Base-by-base conservation (phyloP, 345 rosid species). In the Bruguiera parviflora region DNA sequence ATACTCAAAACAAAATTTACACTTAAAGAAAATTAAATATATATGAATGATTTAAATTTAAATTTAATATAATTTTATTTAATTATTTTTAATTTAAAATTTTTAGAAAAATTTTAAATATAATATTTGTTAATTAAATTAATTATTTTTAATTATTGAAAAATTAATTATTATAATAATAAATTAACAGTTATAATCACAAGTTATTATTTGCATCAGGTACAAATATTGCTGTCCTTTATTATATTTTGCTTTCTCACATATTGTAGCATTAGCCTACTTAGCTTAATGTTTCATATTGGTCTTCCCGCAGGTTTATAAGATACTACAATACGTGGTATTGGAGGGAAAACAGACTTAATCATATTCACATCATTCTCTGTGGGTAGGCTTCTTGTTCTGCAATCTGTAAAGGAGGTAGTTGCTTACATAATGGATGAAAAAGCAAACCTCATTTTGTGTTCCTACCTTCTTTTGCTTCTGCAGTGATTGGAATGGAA, bases 401-500 rank as follows among this genome's bases (percentile, higher is more conserved):
- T 52, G 27, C 22, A 27, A 27, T 27, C 56, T 1, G 8, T n/a
- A 1, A 29, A 29, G 56, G 21, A 62, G 20, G 21, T 62, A 11
- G 60, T 53, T 31, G 24, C 39, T 66, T 28, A 10, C 35, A 46
- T 32, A 66, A 32, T n/a, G 24, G 63, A 33, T 31, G 25, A 46
- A 47, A 31, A 53, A 53, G 18, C 55, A 68, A 49, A 53, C 47
- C 60, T 53, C 51, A 37, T 33, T 52, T 27, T 72, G 35, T 58
- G 11, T 22, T 66, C 67, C 2, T 37, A 53, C 52, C 52, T 66
- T 18, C 51, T 49, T 69, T 78, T 27, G 2, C 28, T 27, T 27
- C 28, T 27, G 71, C 78, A 95, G 99, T 61, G 99, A 95, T 77
- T 91, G 97, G 96, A 95, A 95, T 65, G 97, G 96, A 69, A 95